A percentile compares a stretch with the other conserved stretches of the same genome.
These are phyloP conservation scores for Spongiforma sp. DNA, from an alignment of 1,284 basidiomycete species.

Conservation along the genomic window DNA sequence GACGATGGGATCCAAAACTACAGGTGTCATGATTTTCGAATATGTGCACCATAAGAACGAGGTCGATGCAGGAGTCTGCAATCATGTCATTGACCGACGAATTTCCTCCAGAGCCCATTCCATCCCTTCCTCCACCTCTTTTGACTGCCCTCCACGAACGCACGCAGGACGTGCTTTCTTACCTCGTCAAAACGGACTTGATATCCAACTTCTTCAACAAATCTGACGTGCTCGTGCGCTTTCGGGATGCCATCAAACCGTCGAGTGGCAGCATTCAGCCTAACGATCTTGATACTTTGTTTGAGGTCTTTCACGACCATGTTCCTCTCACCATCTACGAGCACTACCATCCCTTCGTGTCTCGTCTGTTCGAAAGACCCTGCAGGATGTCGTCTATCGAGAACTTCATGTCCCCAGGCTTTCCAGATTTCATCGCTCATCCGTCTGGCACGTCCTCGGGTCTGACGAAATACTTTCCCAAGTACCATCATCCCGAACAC, in stretches of 20 bases:
- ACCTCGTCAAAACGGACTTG: constrained; percentile 27
- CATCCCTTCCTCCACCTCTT: constrained; percentile 19
- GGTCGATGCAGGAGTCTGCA: no score
- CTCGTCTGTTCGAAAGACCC: constrained; percentile 23
- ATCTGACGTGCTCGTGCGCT: constrained; percentile 17
- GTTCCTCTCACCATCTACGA: constrained; percentile 26
- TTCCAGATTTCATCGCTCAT: constrained; percentile 28
- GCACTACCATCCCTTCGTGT: constrained; percentile 28
- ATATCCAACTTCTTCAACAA: constrained; percentile 23
- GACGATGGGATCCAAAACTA: no score
- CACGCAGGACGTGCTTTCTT: constrained; percentile 26
- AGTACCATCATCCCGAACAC: constrained; percentile 27
- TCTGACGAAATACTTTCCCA: constrained; percentile 26
- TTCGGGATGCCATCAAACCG: constrained; percentile 13
- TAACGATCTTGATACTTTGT: neutral
- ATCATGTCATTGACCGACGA: constrained; percentile 20
- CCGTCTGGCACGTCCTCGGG: constrained; percentile 29
- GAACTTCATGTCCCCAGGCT: constrained; percentile 28
- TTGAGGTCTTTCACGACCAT: constrained; percentile 22
- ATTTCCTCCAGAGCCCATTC: constrained; percentile 18
- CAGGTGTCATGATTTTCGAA: no score
- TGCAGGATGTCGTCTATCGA: constrained; percentile 25
- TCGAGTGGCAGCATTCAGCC: no score
- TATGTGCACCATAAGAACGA: no score
- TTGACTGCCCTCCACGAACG: constrained; percentile 21